Evolutionary conservation across 768 basidiomycete genomes (phyloP).

Genomic region (Leucocoprinus leucothites): DNA sequence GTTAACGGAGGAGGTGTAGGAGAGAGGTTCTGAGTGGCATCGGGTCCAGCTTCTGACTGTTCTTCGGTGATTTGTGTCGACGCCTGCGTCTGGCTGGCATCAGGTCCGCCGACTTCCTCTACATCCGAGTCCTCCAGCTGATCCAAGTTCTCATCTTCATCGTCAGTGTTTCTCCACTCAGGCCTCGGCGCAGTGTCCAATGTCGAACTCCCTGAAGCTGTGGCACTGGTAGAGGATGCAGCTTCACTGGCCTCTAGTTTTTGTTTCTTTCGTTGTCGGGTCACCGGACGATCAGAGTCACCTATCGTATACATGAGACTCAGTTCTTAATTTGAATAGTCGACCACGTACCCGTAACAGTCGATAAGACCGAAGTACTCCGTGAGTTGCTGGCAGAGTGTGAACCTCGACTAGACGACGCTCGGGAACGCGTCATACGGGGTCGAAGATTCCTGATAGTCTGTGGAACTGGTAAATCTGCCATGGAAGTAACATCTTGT

Average conservation of each 20-base stretch:
- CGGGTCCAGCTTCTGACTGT: not conserved
- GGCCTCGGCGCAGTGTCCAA: not conserved
- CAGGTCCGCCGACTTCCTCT: not conserved
- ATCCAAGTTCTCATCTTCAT: constrained; percentile 5
- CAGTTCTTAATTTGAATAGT: too few relatives aligned
- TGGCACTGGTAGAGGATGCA: too few relatives aligned
- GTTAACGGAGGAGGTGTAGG: constrained; percentile 1
- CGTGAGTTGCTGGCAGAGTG: constrained; percentile 12
- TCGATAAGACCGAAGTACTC: constrained; percentile 7
- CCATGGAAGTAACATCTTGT: constrained; percentile 11
- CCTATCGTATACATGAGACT: too few relatives aligned
- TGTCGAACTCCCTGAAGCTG: not conserved
- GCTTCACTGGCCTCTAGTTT: too few relatives aligned
- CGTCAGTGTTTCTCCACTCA: not conserved
- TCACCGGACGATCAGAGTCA: too few relatives aligned
- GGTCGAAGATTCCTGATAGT: constrained; percentile 21
- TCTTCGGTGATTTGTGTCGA: not conserved
- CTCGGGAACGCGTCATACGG: constrained; percentile 14
- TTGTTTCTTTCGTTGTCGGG: too few relatives aligned
- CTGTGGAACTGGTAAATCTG: constrained; percentile 18
- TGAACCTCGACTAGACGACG: constrained; percentile 18
- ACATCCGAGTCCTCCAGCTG: not conserved
- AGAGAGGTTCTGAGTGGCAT: not conserved
- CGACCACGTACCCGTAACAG: not conserved
- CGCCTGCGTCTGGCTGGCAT: not conserved